phyloP scores from a whole-genome alignment of 495 filamentous ascomycete genomes.

The Amorphotheca resinae region DNA sequence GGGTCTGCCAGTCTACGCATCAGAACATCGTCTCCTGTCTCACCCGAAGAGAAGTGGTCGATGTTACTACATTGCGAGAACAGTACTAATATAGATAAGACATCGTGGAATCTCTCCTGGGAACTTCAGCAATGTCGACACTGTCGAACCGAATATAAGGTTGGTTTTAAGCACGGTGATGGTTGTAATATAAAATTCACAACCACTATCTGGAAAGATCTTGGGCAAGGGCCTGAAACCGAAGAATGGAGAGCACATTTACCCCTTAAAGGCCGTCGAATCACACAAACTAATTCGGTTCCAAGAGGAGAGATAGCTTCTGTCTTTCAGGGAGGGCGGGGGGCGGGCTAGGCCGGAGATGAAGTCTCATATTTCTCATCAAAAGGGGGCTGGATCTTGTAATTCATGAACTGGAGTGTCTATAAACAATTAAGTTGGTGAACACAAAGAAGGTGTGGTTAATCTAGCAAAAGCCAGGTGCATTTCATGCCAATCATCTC shows the following conservation, averaged over 20 bases:
- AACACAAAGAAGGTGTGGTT: not conserved
- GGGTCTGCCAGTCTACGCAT: conserved; percentile 3
- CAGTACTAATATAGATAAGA: conserved; percentile 5
- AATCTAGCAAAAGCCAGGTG: too few relatives aligned
- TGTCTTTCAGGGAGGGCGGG: conserved; percentile 2
- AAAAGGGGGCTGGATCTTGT: conserved; percentile 2
- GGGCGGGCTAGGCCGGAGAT: conserved; percentile 1
- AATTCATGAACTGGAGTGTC: not conserved
- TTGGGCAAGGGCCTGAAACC: conserved; percentile 10
- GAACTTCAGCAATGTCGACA: conserved; percentile 13
- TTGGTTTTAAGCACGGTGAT: conserved; percentile 5
- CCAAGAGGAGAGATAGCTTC: conserved; percentile 10
- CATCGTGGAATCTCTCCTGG: conserved; percentile 4
- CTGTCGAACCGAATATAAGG: conserved; percentile 14
- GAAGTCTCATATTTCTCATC: conserved; percentile 9
- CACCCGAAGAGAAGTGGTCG: conserved; percentile 5
- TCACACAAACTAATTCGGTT: not conserved
- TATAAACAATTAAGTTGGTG: conserved; percentile 5
- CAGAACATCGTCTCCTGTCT: conserved; percentile 4
- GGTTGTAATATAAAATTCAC: conserved; percentile 9
- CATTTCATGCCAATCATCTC: too few relatives aligned
- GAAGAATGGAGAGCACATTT: conserved; percentile 13
- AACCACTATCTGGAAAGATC: conserved; percentile 13
- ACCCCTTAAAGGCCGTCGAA: not conserved
- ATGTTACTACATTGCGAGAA: conserved; percentile 4